Conservation (phyloP, 768 basidiomycete genomes). For the Trametes sanguinea region DNA sequence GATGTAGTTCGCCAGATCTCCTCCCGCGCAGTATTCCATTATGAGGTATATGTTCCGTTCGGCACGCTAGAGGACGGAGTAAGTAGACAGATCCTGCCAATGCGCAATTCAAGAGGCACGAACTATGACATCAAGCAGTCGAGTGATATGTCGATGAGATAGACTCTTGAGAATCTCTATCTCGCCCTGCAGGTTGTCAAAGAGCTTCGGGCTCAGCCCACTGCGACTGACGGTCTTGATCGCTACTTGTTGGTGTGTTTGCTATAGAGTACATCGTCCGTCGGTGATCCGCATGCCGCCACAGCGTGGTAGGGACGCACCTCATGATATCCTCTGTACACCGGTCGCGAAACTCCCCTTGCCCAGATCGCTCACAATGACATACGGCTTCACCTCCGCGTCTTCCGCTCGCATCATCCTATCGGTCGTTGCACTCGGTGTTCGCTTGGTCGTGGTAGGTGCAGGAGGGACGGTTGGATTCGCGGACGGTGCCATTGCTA, state of each 20-base stretch:
- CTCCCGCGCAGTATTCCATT: constrained; percentile 97
- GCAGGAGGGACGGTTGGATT: constrained; percentile 8
- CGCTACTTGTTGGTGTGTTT: constrained; percentile 77
- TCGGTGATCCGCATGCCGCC: background rate
- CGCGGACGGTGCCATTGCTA: constrained; percentile 30
- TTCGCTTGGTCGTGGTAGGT: constrained; percentile 23
- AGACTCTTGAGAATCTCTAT: constrained; percentile 95
- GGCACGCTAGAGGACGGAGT: constrained; percentile 50
- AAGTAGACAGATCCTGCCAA: background rate
- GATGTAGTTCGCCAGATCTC: constrained; percentile 95
- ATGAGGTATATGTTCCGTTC: constrained; percentile 88
- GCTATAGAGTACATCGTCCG: constrained; percentile 43
- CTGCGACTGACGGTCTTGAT: constrained; percentile 93
- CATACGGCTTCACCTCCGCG: constrained; percentile 74
- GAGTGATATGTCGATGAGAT: constrained; percentile 91
- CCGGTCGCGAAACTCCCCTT: constrained; percentile 97
- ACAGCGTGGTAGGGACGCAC: constrained; percentile 39
- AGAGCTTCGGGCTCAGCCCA: constrained; percentile 86
- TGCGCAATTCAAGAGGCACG: constrained; percentile 24
- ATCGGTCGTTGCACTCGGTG: constrained; percentile 22
- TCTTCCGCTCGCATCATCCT: constrained; percentile 46
- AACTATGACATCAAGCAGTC: constrained; percentile 91
- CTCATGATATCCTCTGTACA: constrained; percentile 91
- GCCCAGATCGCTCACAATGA: constrained; percentile 75
- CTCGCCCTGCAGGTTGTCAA: constrained; percentile 98